These are phyloP conservation scores for Globisporangium nodosum DNA, from an alignment of 352 stramenopile genomes.

Conservation along the genomic window DNA sequence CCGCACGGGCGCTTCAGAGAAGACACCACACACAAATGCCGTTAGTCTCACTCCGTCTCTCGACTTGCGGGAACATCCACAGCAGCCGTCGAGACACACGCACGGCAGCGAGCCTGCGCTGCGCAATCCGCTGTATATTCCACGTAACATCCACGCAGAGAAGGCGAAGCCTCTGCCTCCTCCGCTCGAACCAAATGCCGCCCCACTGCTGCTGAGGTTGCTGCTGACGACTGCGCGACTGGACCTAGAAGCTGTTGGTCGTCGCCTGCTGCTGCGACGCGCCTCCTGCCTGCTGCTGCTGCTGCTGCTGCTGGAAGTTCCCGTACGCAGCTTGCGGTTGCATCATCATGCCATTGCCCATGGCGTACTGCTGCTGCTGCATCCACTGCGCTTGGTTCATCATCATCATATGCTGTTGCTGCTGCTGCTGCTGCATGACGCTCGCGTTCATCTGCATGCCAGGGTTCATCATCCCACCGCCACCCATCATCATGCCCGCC, in stretches of 20 bases:
- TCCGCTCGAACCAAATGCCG: no score
- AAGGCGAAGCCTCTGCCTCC: no score
- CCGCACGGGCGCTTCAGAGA: not conserved
- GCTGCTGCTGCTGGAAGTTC: constrained; percentile 9
- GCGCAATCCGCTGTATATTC: not conserved
- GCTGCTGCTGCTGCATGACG: constrained; percentile 18
- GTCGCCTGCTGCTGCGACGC: not conserved
- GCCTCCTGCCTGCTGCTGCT: not conserved
- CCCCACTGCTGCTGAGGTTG: no score
- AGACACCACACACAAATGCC: not conserved
- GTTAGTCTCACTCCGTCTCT: not conserved
- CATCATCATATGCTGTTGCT: constrained; percentile 33
- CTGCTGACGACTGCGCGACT: not conserved
- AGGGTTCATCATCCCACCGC: constrained; percentile 25
- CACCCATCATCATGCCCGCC: constrained; percentile 22
- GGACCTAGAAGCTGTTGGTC: not conserved
- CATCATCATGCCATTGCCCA: constrained; percentile 11
- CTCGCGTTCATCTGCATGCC: constrained; percentile 26
- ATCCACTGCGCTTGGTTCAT: constrained; percentile 28
- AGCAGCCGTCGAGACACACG: not conserved
- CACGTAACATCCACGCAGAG: constrained; percentile 1
- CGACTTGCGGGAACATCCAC: no score
- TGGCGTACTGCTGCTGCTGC: constrained; percentile 10
- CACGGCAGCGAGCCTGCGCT: not conserved
- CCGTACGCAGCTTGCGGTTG: constrained; percentile 5